These are phyloP conservation scores for Cryptococcus neoformans DNA, from an alignment of 1,284 basidiomycete species.

Conservation along the genomic window DNA sequence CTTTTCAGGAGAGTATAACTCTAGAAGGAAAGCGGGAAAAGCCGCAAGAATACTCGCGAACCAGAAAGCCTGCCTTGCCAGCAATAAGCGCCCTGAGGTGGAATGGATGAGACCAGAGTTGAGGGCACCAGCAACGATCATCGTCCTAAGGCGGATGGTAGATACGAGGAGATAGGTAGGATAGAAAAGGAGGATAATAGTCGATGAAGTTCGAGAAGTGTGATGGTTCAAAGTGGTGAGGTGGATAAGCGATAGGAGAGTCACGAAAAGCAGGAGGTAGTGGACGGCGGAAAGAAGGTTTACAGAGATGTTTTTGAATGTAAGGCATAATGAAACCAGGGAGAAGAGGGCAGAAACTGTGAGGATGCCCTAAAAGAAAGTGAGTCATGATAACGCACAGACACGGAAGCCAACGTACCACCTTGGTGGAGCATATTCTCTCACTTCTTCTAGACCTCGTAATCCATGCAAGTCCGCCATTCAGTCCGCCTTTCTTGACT, in stretches of 20 bases:
- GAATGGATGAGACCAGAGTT: conserved; percentile 20
- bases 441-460: conserved; percentile 50
- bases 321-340: conserved; percentile 57
- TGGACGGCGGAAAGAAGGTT: conserved; percentile 27
- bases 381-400: conserved; percentile 39
- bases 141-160: conserved; percentile 64
- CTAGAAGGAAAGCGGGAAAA: conserved; percentile 61
- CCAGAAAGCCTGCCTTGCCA: conserved; percentile 40
- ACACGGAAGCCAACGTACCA: conserved; percentile 54
- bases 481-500: conserved; percentile 19
- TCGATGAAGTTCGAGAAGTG: conserved; percentile 71
- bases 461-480: conserved; percentile 25
- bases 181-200: conserved; percentile 78
- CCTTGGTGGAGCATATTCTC: conserved; percentile 59
- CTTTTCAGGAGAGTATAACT: conserved; percentile 68
- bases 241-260: conserved; percentile 36
- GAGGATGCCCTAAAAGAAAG: conserved; percentile 34
- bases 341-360: conserved; percentile 51
- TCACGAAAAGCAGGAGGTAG: conserved; percentile 33
- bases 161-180: conserved; percentile 62
- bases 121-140: conserved; percentile 44
- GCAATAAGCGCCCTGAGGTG: conserved; percentile 23
- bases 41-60: conserved; percentile 56
- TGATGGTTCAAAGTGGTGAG: conserved; percentile 63
- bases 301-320: conserved; percentile 16